phyloP scores from a whole-genome alignment of 345 rosid genomes.

The Orychophragmus violaceus region DNA sequence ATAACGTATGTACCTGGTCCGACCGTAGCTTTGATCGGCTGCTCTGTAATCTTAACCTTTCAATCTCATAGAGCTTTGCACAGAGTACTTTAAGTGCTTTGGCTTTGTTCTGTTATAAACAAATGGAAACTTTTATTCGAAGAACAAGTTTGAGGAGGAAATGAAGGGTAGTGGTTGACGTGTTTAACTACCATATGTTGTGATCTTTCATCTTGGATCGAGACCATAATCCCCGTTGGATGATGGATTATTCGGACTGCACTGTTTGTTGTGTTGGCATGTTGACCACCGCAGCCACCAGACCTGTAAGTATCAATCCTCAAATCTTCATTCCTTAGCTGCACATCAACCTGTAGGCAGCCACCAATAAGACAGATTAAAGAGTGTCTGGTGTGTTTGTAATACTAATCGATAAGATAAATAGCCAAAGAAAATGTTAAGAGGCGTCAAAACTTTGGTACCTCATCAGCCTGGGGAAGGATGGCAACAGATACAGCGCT shows the following conservation, averaged over 20 bases:
- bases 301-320: conserved; percentile 87
- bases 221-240: conserved; percentile 68
- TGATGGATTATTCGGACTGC: conserved; percentile 85
- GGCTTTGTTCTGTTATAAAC: conserved; percentile 59
- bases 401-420: neutral
- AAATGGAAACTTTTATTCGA: neutral
- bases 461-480: conserved; percentile 99
- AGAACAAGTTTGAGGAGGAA: conserved; percentile 1
- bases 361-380: neutral
- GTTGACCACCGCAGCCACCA: conserved; percentile 91
- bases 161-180: neutral
- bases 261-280: conserved; percentile 90
- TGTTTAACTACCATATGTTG: conserved; percentile 75
- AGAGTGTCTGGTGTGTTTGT: neutral
- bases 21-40: conserved; percentile 75
- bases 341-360: conserved; percentile 72
- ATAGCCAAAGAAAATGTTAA: neutral
- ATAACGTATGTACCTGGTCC: conserved; percentile 54
- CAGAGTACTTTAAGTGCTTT: conserved; percentile 87
- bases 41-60: conserved; percentile 65
- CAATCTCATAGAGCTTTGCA: conserved; percentile 89
- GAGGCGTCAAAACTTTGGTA: conserved; percentile 24
- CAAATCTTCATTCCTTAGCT: conserved; percentile 85
- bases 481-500: conserved; percentile 95
- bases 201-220: conserved; percentile 95